A percentile compares a stretch with the other conserved stretches of the same genome.
Evolutionary conservation across 805 yeast genomes (phyloP).

Genomic region (Sporopachydermia quercuum): DNA sequence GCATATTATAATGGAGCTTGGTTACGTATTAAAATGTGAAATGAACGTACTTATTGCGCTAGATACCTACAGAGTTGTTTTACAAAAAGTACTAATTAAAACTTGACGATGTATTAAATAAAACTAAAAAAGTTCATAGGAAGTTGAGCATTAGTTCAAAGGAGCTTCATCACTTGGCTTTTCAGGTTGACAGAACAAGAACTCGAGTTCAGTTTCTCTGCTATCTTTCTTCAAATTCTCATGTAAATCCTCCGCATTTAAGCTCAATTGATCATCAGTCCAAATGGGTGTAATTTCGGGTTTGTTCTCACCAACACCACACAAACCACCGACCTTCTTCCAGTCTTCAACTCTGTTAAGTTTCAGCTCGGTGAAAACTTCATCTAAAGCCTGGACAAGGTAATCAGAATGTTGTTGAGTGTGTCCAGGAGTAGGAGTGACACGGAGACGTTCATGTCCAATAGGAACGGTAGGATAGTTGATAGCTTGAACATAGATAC

Average conservation of each 20-base stretch:
- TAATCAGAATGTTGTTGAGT: conserved; percentile 58
- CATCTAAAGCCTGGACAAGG: conserved; percentile 65
- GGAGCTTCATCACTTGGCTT: neutral
- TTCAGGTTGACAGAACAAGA: neutral
- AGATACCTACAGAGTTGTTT: no score
- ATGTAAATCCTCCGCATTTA: conserved; percentile 49
- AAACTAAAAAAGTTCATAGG: no score
- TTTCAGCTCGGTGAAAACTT: conserved; percentile 59
- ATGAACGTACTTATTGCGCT: no score
- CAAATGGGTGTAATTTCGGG: conserved; percentile 54
- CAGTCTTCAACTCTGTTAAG: conserved; percentile 69
- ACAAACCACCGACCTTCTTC: conserved; percentile 71
- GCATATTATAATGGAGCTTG: no score
- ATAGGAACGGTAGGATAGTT: conserved; percentile 96
- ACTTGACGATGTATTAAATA: no score
- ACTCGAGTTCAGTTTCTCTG: neutral
- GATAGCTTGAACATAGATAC: conserved; percentile 93
- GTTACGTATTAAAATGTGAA: no score
- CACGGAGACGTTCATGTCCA: conserved; percentile 90
- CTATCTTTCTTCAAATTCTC: conserved; percentile 2
- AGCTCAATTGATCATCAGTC: conserved; percentile 67
- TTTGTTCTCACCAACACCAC: conserved; percentile 65
- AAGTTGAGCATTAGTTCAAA: neutral
- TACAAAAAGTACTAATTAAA: no score
- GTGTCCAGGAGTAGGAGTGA: conserved; percentile 99